These are phyloP conservation scores for Cubamyces lactineus DNA, from an alignment of 768 basidiomycete genomes.

Conservation along the genomic window DNA sequence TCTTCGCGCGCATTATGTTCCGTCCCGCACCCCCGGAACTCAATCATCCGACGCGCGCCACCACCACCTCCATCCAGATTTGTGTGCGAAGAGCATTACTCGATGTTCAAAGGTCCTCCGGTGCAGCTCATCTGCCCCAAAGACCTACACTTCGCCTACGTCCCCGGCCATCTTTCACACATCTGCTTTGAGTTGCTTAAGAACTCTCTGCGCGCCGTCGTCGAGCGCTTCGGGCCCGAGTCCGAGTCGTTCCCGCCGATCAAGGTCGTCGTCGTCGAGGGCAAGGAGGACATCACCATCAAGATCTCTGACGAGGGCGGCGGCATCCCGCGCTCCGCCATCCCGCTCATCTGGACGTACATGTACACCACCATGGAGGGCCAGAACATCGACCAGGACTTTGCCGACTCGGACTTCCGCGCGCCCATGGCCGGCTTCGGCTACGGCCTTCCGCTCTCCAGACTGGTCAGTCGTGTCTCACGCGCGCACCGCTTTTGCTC, in stretches of 20 bases:
- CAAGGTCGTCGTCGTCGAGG: slow-evolving; percentile 94
- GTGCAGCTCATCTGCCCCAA: slow-evolving; percentile 95
- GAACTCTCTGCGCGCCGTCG: slow-evolving; percentile 95
- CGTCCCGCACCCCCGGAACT: background rate
- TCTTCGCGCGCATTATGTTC: background rate
- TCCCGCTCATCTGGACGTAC: slow-evolving; percentile 98
- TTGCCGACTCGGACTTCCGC: slow-evolving; percentile 87
- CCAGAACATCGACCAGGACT: slow-evolving; percentile 74
- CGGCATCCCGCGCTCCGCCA: slow-evolving; percentile 85
- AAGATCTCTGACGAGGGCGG: slow-evolving; percentile 99
- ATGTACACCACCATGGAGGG: slow-evolving; percentile 90
- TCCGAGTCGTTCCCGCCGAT: slow-evolving; percentile 86
- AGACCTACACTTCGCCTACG: slow-evolving; percentile 87
- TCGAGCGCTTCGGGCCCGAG: slow-evolving; percentile 87
- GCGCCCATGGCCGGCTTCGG: slow-evolving; percentile 98
- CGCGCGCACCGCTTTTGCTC: background rate
- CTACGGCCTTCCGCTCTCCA: slow-evolving; percentile 89
- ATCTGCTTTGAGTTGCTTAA: slow-evolving; percentile 97
- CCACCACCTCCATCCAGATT: slow-evolving; percentile 42
- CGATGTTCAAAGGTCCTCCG: slow-evolving; percentile 93
- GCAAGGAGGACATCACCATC: slow-evolving; percentile 98
- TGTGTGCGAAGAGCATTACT: slow-evolving; percentile 93
- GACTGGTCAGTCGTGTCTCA: slow-evolving; percentile 64
- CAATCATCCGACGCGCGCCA: background rate
- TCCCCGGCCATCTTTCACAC: slow-evolving; percentile 95